Evolutionary conservation across 1,284 basidiomycete species (phyloP), one percentile per base, ranked within the genome.

Genomic region (Moesziomyces globuligerus): DNA sequence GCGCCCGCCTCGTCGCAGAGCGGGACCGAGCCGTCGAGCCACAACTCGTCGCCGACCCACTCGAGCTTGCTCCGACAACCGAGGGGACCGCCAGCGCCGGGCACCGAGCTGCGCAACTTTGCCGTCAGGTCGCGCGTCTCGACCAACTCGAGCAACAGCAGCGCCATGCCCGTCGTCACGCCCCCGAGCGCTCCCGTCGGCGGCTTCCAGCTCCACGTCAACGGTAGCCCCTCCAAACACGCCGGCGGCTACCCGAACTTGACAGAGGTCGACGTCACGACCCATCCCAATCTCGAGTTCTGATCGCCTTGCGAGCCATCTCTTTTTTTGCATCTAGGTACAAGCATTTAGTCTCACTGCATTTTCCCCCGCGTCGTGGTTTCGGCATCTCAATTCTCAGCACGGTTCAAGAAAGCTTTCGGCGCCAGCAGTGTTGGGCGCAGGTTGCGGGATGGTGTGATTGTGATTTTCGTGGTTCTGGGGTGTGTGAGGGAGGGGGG

Each of bases 31-130:
- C 34, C 44, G 3, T 47, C 51, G 18, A 43, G 48, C 43, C 28
- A 50, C 61, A 67, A 43, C 44, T 25, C 48, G 26, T 65, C 61
- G 7, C 43, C 51, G 10, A 45, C 40, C 9, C 61, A 59, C 24
- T 41, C 62, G 10, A 70, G 52, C 28, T 48, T 74, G n/a, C 42
- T 75, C 23, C 75, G 73, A 44, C 75, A 75, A 55, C 74, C 74
- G 8, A 54, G 74, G 9, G 74, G 74, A 18, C 74, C 74, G 4
- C 74, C 74, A 7, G 57, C 72, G 4, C 68, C 72, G 0, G 65
- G 72, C 17, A 48, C 66, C 1, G 74, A 72, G 15, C 38, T 41
- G 24, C 64, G 72, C 45, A 76, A 74, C 46, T 76, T 76, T 67
- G 69, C 68, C 9, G 65, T 71, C 7, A 55, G 73, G 34, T 73